phyloP scores from a whole-genome alignment of 2,329 filamentous ascomycete genomes.

The Ambrosiella cleistominuta region DNA sequence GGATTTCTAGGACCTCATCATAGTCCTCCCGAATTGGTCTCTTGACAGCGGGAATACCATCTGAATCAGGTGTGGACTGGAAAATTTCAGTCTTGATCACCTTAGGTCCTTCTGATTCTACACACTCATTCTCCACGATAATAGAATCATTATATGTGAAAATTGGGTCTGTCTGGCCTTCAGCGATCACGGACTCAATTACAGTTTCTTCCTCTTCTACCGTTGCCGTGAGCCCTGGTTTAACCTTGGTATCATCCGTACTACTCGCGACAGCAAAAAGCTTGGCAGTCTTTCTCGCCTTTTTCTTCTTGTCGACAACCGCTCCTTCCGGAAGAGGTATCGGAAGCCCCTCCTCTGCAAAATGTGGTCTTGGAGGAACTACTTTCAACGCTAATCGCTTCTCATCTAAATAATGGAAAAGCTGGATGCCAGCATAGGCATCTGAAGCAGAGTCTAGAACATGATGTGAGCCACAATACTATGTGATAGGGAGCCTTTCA shows the following conservation, averaged over 20 bases:
- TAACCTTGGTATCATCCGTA: too few species aligned
- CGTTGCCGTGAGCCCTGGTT: too few species aligned
- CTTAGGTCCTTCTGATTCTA: conserved; percentile 4
- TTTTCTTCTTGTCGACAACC: conserved; percentile 16
- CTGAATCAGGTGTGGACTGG: too few species aligned
- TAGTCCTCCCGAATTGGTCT: conserved; percentile 5
- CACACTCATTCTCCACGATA: background rate
- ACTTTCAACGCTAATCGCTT: conserved; percentile 50
- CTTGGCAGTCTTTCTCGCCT: background rate
- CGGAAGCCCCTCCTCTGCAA: conserved; percentile 48
- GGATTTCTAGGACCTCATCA: conserved; percentile 8
- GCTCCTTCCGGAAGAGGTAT: conserved; percentile 37
- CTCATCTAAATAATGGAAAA: conserved; percentile 55
- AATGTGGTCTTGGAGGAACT: conserved; percentile 49
- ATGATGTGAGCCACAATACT: background rate
- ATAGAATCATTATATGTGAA: background rate
- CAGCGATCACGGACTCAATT: too few species aligned
- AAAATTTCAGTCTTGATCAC: too few species aligned
- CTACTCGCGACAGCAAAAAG: background rate
- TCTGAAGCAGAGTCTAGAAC: conserved; percentile 57
- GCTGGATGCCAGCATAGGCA: conserved; percentile 59
- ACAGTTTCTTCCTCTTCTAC: too few species aligned
- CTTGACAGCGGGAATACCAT: too few species aligned
- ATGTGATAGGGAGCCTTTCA: background rate
- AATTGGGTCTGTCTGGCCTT: too few species aligned